Base-by-base conservation (phyloP, 2,329 filamentous ascomycete genomes). In the Cercospora brassicicola region DNA sequence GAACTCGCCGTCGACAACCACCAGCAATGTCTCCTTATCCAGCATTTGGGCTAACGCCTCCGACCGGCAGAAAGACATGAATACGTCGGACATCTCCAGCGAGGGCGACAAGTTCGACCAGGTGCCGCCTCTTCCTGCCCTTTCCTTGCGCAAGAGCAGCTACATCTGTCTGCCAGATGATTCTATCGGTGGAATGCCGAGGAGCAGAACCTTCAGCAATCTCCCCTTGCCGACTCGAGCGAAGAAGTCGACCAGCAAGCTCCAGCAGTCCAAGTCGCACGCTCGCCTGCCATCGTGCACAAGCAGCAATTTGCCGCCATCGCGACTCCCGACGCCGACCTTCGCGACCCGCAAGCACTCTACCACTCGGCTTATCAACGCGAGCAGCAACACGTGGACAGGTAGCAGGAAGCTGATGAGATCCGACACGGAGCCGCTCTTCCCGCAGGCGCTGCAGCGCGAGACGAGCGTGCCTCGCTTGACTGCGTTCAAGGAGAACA, bases 171-270 rank as follows among this genome's bases (percentile, higher is more conserved):
- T 78, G 20, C 74, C 74, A 6, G 75, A 79, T 61, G 74, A 78
- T 53, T 74, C 77, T 11, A 71, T 74, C 59, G 74, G 73, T 2
- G 74, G 75, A 13, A 75, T 79, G 72, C 76, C 77, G 30, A 72
- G 76, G 56, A 79, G 78, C 67, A 71, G 74, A 28, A 79, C 78
- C 7, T 77, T 79, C 65, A 78, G 78, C 69, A 78, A 79, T 62
- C 70, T 79, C 18, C 74, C 76, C 4, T 48, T 77, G n/a, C 76
- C 77, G 1, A 71, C 71, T 10, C 69, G 72, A 59, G 66, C 67
- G 11, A 71, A 71, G 65, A 71, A 72, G 66, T 66, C 68, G n/a
- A 64, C 65, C 20, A 66, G 67, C 6, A 42, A 65, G 18, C 72
- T 75, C 9, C 69, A 62, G 23, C 65, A 70, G n/a, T 75, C 73